Percentiles rank a stretch among this genome's conserved stretches.
These are phyloP conservation scores for Kregervanrija fluxuum DNA, from an alignment of 805 yeast species.

Conservation along the genomic window DNA sequence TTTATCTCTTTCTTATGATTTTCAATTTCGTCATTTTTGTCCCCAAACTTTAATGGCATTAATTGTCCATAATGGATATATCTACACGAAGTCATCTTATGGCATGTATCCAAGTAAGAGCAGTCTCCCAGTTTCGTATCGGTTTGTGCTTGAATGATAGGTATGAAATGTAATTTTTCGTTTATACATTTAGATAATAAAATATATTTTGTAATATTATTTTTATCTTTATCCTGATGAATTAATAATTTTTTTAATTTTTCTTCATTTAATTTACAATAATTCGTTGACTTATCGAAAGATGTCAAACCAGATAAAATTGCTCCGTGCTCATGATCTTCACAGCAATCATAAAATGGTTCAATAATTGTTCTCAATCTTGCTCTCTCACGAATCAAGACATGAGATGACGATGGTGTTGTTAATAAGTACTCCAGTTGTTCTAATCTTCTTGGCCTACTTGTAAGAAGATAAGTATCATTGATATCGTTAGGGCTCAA, in stretches of 20 bases:
- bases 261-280: constrained; percentile 23
- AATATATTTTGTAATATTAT: constrained; percentile 3
- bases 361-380: constrained; percentile 29
- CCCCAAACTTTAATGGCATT: constrained; percentile 28
- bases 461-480: constrained; percentile 25
- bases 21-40: neutral
- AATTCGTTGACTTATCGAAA: constrained; percentile 21
- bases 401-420: constrained; percentile 30
- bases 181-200: constrained; percentile 26
- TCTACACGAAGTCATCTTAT: constrained; percentile 71
- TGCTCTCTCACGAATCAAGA: constrained; percentile 34
- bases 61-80: constrained; percentile 69
- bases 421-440: constrained; percentile 21
- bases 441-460: constrained; percentile 17
- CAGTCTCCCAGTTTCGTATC: constrained; percentile 79
- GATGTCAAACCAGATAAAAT: constrained; percentile 15
- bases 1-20: constrained; percentile 8
- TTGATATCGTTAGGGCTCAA: constrained; percentile 16
- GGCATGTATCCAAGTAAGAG: constrained; percentile 91
- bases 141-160: constrained; percentile 50
- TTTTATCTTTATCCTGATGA: constrained; percentile 4
- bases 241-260: constrained; percentile 14
- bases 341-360: constrained; percentile 48
- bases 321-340: constrained; percentile 30
- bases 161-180: constrained; percentile 45